Base-by-base conservation (phyloP, 108 stramenopile species). In the Cyclostephanos invisitatus region DNA sequence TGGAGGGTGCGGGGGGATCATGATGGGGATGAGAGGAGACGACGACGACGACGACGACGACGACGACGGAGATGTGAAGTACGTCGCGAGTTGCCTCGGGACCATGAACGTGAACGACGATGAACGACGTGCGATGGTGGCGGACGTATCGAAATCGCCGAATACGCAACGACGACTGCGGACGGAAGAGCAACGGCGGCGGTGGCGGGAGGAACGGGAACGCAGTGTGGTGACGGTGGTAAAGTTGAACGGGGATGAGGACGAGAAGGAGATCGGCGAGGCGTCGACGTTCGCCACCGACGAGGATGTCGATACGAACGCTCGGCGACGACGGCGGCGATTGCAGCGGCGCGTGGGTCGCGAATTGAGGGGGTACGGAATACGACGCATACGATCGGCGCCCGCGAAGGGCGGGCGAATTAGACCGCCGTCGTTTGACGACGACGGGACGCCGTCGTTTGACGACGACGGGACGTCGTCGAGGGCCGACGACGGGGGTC, bases 361-460 rank as follows among this genome's bases (percentile, higher is more conserved):
- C 32, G 35, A 44, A 27, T 50, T 27, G 35, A 12, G 42, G 54
- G 27, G 50, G 21, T 38, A 50, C 27, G 48, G 36, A 24, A 35
- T 75, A 36, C 38, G 74, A 60, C 38, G 46, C 35, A 67, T 55
- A 5, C 46, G 65, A 42, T 74, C 73, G 22, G 64, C 64, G 21
- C 65, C 73, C 14, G 51, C 42, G 24, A 63, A 20, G 14, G 32
- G 32, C 2, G 32, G 32, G 4, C 32, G 32, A 32, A 3, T 4
- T 2, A 4, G 32, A 32, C 4, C 32, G 2, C 32, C 32, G 32
- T 53, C 61, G 42, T 72, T 37, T n/a, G 20, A 50, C 18, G 17
- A n/a, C 5, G 20, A 4, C 49, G 20, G 3, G 49, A 50, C 17
- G 49, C 49, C 49, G 20, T 51, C 60, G 38, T 72, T 37, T n/a